Evolutionary conservation across 352 stramenopile genomes (phyloP).

Genomic region (Phytophthora brassicae): DNA sequence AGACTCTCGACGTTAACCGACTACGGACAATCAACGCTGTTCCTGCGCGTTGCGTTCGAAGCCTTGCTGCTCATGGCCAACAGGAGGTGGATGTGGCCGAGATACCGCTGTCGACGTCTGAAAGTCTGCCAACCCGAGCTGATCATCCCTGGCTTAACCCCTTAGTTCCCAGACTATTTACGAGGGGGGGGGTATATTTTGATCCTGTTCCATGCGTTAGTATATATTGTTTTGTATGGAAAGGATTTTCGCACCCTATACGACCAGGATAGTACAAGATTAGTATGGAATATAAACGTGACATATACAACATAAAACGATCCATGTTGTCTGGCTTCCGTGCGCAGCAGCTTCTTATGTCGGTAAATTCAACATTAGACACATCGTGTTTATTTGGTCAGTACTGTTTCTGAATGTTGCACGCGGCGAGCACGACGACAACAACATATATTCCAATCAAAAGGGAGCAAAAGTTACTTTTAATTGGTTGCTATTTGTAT

Average conservation of each 20-base stretch:
- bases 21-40: too few species aligned
- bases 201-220: conserved; percentile 5
- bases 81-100: too few species aligned
- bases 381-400: neutral
- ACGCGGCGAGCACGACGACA: too few species aligned
- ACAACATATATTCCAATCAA: neutral
- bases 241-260: neutral
- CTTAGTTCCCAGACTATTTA: neutral
- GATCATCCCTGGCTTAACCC: too few species aligned
- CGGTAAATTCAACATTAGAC: neutral
- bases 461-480: neutral
- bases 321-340: neutral
- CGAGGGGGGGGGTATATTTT: conserved; percentile 16
- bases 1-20: too few species aligned
- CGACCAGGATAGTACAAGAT: neutral
- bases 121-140: too few species aligned
- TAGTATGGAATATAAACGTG: neutral
- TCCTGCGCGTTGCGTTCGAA: too few species aligned
- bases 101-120: too few species aligned
- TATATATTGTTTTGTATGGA: conserved; percentile 16
- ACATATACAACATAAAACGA: conserved; percentile 4
- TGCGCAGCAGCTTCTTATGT: neutral
- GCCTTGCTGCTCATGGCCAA: too few species aligned
- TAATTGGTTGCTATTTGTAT: neutral
- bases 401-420: neutral